phyloP scores from a whole-genome alignment of 208 protist genomes.

The Acanthamoeba triangularis region DNA sequence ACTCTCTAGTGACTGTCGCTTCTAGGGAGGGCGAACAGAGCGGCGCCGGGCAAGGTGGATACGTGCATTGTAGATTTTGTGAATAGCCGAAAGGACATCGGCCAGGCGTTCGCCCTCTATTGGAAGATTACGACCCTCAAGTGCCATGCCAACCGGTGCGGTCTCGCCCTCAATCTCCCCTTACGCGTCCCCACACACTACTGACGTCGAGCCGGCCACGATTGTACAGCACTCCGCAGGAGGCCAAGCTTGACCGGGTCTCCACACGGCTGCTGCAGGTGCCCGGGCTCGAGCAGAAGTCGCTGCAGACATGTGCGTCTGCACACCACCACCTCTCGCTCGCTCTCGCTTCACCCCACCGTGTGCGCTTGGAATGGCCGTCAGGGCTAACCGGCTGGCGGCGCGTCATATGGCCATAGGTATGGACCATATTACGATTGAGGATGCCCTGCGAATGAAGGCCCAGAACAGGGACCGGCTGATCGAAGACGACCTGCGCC shows the following conservation, averaged over 20 bases:
- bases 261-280: conserved; percentile 49
- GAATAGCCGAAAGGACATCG: conserved; percentile 59
- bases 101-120: conserved; percentile 65
- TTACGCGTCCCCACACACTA: not conserved
- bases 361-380: not conserved
- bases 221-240: conserved; percentile 33
- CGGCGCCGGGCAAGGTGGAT: conserved; percentile 1
- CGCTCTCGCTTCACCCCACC: no score
- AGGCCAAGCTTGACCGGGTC: conserved; percentile 58
- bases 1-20: not conserved
- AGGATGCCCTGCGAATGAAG: conserved; percentile 49
- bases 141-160: not conserved
- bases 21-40: not conserved
- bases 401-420: not conserved
- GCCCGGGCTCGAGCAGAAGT: not conserved
- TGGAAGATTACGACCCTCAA: conserved; percentile 47
- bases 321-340: no score
- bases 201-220: not conserved
- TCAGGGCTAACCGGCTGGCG: not conserved
- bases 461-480: conserved; percentile 39
- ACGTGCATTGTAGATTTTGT: conserved; percentile 75
- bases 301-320: not conserved
- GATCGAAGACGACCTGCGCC: conserved; percentile 59
- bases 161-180: not conserved
- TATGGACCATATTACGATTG: conserved; percentile 26